phyloP scores from a whole-genome alignment of 495 filamentous ascomycete species.

The Lasiosphaeriaceae sp. region DNA sequence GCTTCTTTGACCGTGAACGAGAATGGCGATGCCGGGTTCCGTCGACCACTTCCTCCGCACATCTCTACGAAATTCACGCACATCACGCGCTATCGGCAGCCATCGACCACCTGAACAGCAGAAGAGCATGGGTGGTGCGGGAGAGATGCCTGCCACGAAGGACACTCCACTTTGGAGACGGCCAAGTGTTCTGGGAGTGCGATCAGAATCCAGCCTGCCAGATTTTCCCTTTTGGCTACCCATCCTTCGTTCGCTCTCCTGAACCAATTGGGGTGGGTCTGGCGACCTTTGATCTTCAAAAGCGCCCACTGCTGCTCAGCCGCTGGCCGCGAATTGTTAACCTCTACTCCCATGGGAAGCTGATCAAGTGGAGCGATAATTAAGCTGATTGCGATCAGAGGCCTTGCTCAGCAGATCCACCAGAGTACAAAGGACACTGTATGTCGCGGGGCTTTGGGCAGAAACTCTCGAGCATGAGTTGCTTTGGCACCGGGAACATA shows the following conservation, averaged over 20 bases:
- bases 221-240: neutral
- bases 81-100: neutral
- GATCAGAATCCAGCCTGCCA: neutral
- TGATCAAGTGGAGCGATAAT: neutral
- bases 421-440: neutral
- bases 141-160: neutral
- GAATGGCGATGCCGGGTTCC: neutral
- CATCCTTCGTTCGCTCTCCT: no score
- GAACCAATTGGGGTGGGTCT: no score
- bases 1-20: neutral
- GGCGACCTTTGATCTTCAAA: no score
- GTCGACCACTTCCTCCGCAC: neutral
- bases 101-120: neutral
- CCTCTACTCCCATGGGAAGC: neutral
- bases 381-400: neutral
- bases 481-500: no score
- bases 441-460: neutral
- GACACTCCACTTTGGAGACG: neutral
- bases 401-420: neutral
- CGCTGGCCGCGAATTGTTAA: neutral
- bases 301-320: no score
- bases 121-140: neutral
- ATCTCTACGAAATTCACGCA: neutral
- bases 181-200: neutral
- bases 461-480: neutral